Base-by-base conservation (phyloP, 805 yeast species). In the Suhomyces prunicola region DNA sequence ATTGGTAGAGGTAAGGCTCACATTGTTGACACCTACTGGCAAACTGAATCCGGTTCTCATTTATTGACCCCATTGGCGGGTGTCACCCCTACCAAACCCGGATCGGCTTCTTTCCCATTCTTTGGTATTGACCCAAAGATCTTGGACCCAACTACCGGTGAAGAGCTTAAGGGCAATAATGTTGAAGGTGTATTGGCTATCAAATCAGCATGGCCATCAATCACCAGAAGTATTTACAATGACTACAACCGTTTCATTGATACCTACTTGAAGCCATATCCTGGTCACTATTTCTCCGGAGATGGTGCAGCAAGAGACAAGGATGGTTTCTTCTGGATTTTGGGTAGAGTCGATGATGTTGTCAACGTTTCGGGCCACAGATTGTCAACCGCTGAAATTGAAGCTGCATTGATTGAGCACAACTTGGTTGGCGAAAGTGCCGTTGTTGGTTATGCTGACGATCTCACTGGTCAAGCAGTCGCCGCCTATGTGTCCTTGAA, bases 281-380 rank as follows among this genome's bases (percentile, higher is more conserved):
- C 93, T 54, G 96, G 96, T 54, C 84, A 82, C 75, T 94, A 91
- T 77, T 94, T 94, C 80, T 88, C 97, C 10, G 99, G 99, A 64
- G 99, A 93, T 70, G 98, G 98, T 75, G 98, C 97, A 51, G 98
- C 96, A 44, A 85, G 97, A 69, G 99, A 94, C 71, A 83, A 83
- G 57, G 98, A 94, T 67, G 98, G 98, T 48, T 94, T 86, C 80
- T 90, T 85, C 78, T 94, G 98, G 97, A 93, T 94, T 70, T 83
- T 93, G 72, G 99, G 99, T 65, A 87, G 99, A 73, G 97, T 94
- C 58, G 98, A 94, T 71, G 99, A 94, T 66, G 98, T 94, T 54
- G 99, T 93, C 61, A 94, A 94, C 68, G 98, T 94, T 40, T 87
- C 96, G 50, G 99, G 99, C 60, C 99, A 94, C 76, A 86, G 99